Evolutionary conservation across 805 yeast genomes (phyloP).

Genomic region (Wickerhamomyces queroliae): DNA sequence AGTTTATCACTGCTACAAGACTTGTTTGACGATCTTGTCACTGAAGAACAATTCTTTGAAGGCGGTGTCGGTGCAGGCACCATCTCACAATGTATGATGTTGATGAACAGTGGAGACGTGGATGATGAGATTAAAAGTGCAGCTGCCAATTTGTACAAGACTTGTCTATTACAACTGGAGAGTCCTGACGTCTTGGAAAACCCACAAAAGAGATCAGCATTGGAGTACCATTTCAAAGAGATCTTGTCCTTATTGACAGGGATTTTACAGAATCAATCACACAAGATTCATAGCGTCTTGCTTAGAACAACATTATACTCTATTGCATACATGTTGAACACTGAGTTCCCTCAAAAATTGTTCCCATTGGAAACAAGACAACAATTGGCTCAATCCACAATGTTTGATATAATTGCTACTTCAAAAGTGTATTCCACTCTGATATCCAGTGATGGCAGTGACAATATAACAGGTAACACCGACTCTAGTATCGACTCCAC

Average conservation of each 20-base stretch:
- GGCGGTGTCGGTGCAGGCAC: slow-evolving; percentile 59
- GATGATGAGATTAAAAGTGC: slow-evolving; percentile 37
- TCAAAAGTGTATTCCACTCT: slow-evolving; percentile 8
- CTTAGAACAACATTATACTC: slow-evolving; percentile 7
- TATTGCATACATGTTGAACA: slow-evolving; percentile 10
- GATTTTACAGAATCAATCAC: slow-evolving; percentile 4
- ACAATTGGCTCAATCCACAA: slow-evolving; percentile 1
- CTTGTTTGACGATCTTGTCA: slow-evolving; percentile 76
- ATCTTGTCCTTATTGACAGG: slow-evolving; percentile 19
- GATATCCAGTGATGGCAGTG: slow-evolving; percentile 9
- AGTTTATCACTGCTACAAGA: slow-evolving; percentile 63
- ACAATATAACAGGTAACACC: slow-evolving; percentile 1
- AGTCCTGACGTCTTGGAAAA: slow-evolving; percentile 40
- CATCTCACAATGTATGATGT: slow-evolving; percentile 40
- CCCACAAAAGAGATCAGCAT: slow-evolving; percentile 26
- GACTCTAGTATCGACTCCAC: slow-evolving; percentile 13
- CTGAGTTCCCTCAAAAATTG: slow-evolving; percentile 18
- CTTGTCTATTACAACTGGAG: slow-evolving; percentile 47
- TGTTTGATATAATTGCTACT: slow-evolving; percentile 9
- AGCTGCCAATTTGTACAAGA: slow-evolving; percentile 46
- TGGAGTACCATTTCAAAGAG: slow-evolving; percentile 17
- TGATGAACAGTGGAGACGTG: slow-evolving; percentile 28
- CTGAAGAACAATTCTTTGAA: slow-evolving; percentile 82
- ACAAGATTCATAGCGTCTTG: slow-evolving; percentile 5
- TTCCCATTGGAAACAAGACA: neutral